Evolutionary conservation across 352 stramenopile species (phyloP).

Genomic region (Phytopythium litorale): DNA sequence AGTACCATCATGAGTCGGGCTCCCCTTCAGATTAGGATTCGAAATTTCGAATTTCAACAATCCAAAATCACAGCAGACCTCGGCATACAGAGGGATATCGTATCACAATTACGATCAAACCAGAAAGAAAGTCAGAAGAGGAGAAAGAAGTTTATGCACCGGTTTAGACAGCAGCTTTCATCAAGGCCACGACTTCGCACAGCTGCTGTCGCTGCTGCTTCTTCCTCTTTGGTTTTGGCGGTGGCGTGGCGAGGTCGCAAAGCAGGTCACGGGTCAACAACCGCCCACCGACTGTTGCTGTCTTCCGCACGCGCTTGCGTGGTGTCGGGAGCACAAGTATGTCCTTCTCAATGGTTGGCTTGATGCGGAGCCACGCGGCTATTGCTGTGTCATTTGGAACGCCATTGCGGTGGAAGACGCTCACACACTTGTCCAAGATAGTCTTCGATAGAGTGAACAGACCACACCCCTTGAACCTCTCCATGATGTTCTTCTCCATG

Average conservation of each 20-base stretch:
- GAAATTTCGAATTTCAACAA: too few species aligned
- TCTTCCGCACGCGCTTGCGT: background rate
- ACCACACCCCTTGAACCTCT: background rate
- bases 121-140: too few species aligned
- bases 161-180: too few species aligned
- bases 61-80: too few species aligned
- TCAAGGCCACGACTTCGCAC: too few species aligned
- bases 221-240: too few species aligned
- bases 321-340: background rate
- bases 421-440: background rate
- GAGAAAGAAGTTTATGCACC: too few species aligned
- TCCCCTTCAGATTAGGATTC: too few species aligned
- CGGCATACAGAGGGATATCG: background rate
- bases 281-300: background rate
- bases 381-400: background rate
- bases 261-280: background rate
- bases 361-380: background rate
- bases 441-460: background rate
- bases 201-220: too few species aligned
- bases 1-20: too few species aligned
- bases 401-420: background rate
- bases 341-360: background rate
- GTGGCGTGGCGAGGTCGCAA: too few species aligned
- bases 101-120: too few species aligned
- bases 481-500: background rate